Conservation (phyloP, 768 basidiomycete genomes). For the Clitopilus passeckerianus region DNA sequence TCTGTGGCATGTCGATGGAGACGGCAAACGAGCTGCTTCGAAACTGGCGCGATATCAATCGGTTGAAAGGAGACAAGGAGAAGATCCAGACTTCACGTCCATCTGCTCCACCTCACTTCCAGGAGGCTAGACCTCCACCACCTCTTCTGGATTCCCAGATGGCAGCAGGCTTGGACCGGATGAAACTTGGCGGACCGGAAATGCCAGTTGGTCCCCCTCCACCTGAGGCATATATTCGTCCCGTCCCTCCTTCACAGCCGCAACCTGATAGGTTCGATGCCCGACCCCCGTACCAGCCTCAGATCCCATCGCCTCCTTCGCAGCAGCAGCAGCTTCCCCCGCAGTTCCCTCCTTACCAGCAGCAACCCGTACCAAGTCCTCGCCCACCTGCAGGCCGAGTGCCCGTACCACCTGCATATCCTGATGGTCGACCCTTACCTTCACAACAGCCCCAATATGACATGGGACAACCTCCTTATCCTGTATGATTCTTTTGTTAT, state of each 20-base stretch:
- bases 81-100: conserved; percentile 24
- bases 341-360: conserved; percentile 17
- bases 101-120: conserved; percentile 23
- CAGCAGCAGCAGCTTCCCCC: conserved; percentile 15
- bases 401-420: conserved; percentile 40
- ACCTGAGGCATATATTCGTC: conserved; percentile 33
- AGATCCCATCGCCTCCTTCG: conserved; percentile 14
- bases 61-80: conserved; percentile 49
- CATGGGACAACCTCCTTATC: conserved; percentile 14
- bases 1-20: conserved; percentile 99
- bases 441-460: conserved; percentile 25
- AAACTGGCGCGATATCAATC: conserved; percentile 90
- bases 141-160: conserved; percentile 25
- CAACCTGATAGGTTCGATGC: conserved; percentile 27
- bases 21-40: conserved; percentile 91
- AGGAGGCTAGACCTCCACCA: conserved; percentile 26
- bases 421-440: conserved; percentile 26
- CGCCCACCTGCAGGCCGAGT: conserved; percentile 39
- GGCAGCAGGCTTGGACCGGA: conserved; percentile 32
- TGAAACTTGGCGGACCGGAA: conserved; percentile 41
- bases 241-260: conserved; percentile 21
- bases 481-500: conserved; percentile 24
- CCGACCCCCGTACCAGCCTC: conserved; percentile 26
- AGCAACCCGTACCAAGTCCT: conserved; percentile 22
- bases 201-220: conserved; percentile 17